Base-by-base conservation (phyloP, 768 basidiomycete genomes). In the Pleurotus platypus region DNA sequence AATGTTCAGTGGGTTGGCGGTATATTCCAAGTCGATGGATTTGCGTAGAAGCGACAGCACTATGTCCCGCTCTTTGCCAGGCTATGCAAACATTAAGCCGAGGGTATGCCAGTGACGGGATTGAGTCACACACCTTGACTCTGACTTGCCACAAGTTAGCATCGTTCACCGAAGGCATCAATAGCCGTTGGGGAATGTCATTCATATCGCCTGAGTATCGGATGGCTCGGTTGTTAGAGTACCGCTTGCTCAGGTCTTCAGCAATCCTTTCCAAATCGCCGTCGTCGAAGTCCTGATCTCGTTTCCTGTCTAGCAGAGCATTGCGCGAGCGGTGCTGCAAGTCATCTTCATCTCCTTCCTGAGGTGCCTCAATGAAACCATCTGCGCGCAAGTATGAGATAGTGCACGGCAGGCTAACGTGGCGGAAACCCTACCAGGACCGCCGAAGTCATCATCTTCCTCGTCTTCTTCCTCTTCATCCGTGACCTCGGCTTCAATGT, bases 161-260 rank as follows among this genome's bases (percentile, higher is more conserved):
- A 69, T 99, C 97, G 55, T 96, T 89, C 0, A 97, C 93, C 2
- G 90, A 92, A 16, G 97, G 97, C 94, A 99, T 98, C 16, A 98
- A 79, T 55, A 98, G 71, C 13, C 93, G 80, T 66, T 98, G 94
- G 1, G 97, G 95, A 22, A 97, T 85, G 61, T 92, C 89, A 62
- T 92, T 96, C 83, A 92, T 88, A 69, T 96, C 94, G 26, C 93
- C 94, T 16, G 90, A 86, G 65, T 93, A 96, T 43, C 87, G 85
- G 51, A 84, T 81, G 2, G 85, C 81, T 35, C 30, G 30, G 20
- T 81, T 76, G 48, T 87, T 75, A 40, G 78, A 78, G 71, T 96
- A 92, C 48, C 94, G 85, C 64, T 90, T 84, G 57, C 82, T 86
- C 57, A 94, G 74, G 63, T 89, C 85, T 63, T 84, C 84, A 2